Evolutionary conservation across 768 basidiomycete species (phyloP).

Genomic region (Tylopilus vinaceipallidus): DNA sequence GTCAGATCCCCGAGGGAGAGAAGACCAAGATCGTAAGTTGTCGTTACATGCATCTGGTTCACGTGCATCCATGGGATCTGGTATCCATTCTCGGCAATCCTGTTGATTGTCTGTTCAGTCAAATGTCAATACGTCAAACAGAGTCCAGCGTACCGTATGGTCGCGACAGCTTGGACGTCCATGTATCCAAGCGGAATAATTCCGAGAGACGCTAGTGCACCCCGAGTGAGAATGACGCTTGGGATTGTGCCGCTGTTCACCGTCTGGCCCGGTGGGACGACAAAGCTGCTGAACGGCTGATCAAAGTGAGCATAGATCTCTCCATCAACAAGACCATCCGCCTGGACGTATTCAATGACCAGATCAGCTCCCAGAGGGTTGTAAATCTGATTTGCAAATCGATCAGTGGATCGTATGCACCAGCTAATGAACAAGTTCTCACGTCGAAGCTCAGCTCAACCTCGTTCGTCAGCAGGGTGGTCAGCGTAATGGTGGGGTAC

Average conservation of each 20-base stretch:
- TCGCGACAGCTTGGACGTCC: constrained; percentile 52
- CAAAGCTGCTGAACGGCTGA: constrained; percentile 51
- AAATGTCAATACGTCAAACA: background rate
- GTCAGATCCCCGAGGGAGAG: constrained; percentile 21
- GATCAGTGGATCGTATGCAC: background rate
- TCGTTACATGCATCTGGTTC: constrained; percentile 50
- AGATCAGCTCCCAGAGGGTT: constrained; percentile 62
- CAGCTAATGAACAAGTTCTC: constrained; percentile 16
- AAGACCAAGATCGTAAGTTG: constrained; percentile 37
- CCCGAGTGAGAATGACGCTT: constrained; percentile 59
- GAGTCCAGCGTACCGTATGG: constrained; percentile 32
- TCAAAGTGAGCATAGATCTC: constrained; percentile 57
- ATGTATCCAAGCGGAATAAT: constrained; percentile 55
- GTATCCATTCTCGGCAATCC: constrained; percentile 55
- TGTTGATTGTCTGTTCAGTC: constrained; percentile 8
- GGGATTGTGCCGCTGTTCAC: constrained; percentile 59
- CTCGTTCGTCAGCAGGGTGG: constrained; percentile 46
- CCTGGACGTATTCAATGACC: constrained; percentile 54
- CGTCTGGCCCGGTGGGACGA: constrained; percentile 54
- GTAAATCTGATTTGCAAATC: constrained; percentile 34
- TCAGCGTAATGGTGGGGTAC: constrained; percentile 50
- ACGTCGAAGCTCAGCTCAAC: constrained; percentile 60
- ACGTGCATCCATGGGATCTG: constrained; percentile 65
- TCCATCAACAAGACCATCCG: constrained; percentile 51
- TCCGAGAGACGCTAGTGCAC: constrained; percentile 51